Conservation (phyloP, 768 basidiomycete species). For the Leccinellum albellum region DNA sequence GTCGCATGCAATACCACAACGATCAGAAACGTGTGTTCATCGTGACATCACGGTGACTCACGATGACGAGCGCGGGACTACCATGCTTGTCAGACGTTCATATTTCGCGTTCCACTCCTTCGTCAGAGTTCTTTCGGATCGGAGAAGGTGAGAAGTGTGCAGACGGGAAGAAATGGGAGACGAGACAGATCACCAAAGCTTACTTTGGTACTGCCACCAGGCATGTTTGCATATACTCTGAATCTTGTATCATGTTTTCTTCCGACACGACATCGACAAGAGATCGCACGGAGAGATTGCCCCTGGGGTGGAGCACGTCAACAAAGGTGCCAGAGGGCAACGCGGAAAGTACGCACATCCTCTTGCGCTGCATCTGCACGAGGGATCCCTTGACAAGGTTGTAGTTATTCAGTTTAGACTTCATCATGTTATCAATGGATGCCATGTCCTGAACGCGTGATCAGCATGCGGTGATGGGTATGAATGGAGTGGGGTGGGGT, state of each 20-base stretch:
- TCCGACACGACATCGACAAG: constrained; percentile 80
- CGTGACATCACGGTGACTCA: constrained; percentile 37
- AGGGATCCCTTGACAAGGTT: constrained; percentile 92
- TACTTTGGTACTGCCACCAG: constrained; percentile 94
- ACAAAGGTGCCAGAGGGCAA: constrained; percentile 1
- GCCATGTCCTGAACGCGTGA: constrained; percentile 66
- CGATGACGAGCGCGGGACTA: constrained; percentile 90
- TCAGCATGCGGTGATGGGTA: constrained; percentile 19
- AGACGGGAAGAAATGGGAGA: not conserved
- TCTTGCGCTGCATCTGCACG: constrained; percentile 90
- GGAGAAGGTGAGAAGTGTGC: constrained; percentile 14
- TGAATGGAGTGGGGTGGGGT: constrained; percentile 18
- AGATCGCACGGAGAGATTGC: constrained; percentile 90
- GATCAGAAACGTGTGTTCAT: constrained; percentile 21
- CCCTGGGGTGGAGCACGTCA: constrained; percentile 45
- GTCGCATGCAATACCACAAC: not conserved
- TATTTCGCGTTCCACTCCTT: constrained; percentile 92
- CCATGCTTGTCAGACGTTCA: constrained; percentile 82
- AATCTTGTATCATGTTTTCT: constrained; percentile 80
- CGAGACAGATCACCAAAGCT: constrained; percentile 24
- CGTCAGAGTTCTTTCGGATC: constrained; percentile 53
- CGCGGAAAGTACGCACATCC: constrained; percentile 53
- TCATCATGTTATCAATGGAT: constrained; percentile 92
- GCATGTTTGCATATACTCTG: constrained; percentile 91
- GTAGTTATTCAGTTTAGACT: constrained; percentile 86